Evolutionary conservation across 2,329 filamentous ascomycete genomes (phyloP), one percentile per base, ranked within the genome.

Genomic region (Colletotrichum orbiculare): DNA sequence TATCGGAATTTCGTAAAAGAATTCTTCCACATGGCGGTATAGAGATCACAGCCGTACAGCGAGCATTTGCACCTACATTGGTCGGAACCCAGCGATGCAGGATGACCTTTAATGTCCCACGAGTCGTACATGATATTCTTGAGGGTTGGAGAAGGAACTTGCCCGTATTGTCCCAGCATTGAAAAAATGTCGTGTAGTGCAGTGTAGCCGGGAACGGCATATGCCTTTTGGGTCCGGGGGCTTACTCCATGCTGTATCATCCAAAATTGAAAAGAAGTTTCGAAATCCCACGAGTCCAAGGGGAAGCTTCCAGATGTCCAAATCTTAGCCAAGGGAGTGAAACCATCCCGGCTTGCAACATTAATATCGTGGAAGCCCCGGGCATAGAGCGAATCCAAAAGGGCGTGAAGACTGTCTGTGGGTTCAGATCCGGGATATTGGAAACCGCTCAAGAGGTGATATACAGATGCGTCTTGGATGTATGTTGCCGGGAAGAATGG

Each of bases 251-350:
- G 42, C 7, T 39, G 6, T 6, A 55, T 12, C 1, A 55, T 10
- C 53, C 53, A 55, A 4, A 1, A 25, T 9, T 6, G 3, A 2
- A 1, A 9, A 17, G 9, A 0, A 1, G 10, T 11, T 52, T n/a
- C 6, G 0, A 1, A 4, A 1, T 25, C 25, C 25, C 25, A 25
- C 25, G 15, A n/a, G n/a, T n/a, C n/a, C n/a, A n/a, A n/a, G n/a
- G n/a, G n/a, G n/a, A n/a, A n/a, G n/a, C n/a, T n/a, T n/a, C n/a
- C n/a, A n/a, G n/a, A n/a, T n/a, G n/a, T n/a, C n/a, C n/a, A n/a
- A n/a, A n/a, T n/a, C 8, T 0, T 1, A 1, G 41, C 42, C 8
- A 55, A 55, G 5, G 53, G 42, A n/a, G n/a, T 17, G 0, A 46
- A 0, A 3, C 53, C 53, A 0, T 38, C 6, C 1, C 33, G 7